Evolutionary conservation across 345 rosid species (phyloP).

Genomic region (Aethionema arabicum): DNA sequence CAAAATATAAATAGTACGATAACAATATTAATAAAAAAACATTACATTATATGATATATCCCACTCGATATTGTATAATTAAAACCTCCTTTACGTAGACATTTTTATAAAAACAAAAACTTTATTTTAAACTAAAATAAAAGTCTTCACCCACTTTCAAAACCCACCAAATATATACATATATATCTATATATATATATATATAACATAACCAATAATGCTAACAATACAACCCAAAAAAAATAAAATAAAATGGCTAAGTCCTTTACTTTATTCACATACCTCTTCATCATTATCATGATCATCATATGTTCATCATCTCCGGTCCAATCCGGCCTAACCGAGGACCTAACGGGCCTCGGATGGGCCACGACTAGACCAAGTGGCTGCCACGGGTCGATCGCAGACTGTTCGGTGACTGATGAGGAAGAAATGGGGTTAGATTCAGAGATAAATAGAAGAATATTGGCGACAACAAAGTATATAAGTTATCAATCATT

Average conservation of each 20-base stretch:
- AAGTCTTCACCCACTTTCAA: conserved; percentile 19
- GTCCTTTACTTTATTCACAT: conserved; percentile 33
- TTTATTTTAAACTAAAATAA: neutral
- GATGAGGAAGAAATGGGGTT: conserved; percentile 48
- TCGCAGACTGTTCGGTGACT: conserved; percentile 52
- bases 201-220: neutral
- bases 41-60: no score
- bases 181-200: no score
- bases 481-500: conserved; percentile 77
- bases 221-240: neutral
- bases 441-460: conserved; percentile 64
- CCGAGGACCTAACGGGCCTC: conserved; percentile 36
- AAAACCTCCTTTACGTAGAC: neutral
- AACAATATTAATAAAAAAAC: no score
- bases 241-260: conserved; percentile 42
- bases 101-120: no score
- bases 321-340: conserved; percentile 31
- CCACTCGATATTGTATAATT: no score
- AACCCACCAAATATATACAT: conserved; percentile 20
- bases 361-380: conserved; percentile 41
- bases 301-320: conserved; percentile 22
- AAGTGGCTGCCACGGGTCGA: conserved; percentile 49
- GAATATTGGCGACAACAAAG: conserved; percentile 58
- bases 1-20: no score
- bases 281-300: conserved; percentile 31